Base-by-base conservation (phyloP, 2,329 filamentous ascomycete species). In the Tolypocladium pustulatum region DNA sequence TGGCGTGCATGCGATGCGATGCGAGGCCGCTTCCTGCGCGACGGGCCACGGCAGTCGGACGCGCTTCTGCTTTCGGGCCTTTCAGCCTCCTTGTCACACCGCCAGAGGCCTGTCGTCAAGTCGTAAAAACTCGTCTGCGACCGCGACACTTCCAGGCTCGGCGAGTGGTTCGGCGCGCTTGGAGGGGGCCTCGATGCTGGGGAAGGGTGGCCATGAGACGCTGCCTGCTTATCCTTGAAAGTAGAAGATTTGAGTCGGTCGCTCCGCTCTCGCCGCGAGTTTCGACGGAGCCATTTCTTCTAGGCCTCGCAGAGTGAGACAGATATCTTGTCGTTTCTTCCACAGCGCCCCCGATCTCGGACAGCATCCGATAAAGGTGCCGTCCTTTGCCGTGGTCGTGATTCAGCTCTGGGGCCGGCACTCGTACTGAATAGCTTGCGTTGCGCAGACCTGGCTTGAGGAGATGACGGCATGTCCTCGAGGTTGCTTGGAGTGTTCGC, bases 1-100 rank as follows among this genome's bases (percentile, higher is more conserved):
- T 34, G 32, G 32, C 32, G 41, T 43, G 41, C 41, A 43, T 43
- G 46, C 46, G 25, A 52, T 32, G 46, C 46, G 15, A 32, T 51
- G 49, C 43, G 43, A 17, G 27, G 43, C 41, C 43, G 43, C 43
- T 22, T 27, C 43, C 43, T 32, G 49, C 27, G 9, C 49, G 30
- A 52, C 49, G 49, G 30, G 30, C 49, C 49, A 34, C 49, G 30
- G 20, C 49, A 34, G 30, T 10, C 32, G 20, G 30, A 22, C 49
- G 30, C 49, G 49, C 49, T 32, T 15, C 41, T 52, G 56, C 17
- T 22, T 52, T 57, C 55, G 57, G 57, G 25, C 54, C 57, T 57
- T 61, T 57, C 57, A 56, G 57, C 8, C 53, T 40, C 34, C 30
- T 20, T 36, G 60, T 59, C 60, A 61, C 60, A 61, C 59, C 59